Conservation (phyloP, 2,329 filamentous ascomycete species). For the Cercospora sp. region DNA sequence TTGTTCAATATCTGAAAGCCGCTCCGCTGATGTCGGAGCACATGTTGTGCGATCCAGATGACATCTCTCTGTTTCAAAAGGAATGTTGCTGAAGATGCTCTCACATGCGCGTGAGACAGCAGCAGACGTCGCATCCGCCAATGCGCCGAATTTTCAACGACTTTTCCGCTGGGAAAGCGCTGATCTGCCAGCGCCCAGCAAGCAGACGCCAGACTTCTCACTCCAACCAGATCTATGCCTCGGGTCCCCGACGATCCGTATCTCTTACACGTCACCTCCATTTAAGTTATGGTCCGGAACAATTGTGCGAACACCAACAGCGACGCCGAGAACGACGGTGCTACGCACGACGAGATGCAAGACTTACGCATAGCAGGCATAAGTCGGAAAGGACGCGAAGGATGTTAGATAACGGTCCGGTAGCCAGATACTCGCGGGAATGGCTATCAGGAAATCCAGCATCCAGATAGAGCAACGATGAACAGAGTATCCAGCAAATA, state of each 20-base stretch:
- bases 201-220: background rate
- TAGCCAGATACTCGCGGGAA: background rate
- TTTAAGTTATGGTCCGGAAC: background rate
- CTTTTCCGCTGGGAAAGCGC: background rate
- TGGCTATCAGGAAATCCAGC: background rate
- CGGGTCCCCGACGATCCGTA: background rate
- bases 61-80: background rate
- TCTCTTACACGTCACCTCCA: background rate
- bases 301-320: background rate
- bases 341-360: background rate
- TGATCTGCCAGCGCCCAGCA: background rate
- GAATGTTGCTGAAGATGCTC: background rate
- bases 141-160: background rate
- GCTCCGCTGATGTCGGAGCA: background rate
- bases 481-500: background rate
- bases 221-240: background rate
- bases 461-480: background rate
- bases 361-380: background rate
- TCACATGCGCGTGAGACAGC: background rate
- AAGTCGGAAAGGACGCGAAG: background rate
- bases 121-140: background rate
- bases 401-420: background rate
- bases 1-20: background rate
- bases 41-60: background rate
- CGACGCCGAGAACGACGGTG: background rate